These are phyloP conservation scores for Pelargonium myrrhifolium DNA, from an alignment of 441 rosid species.

Conservation along the genomic window DNA sequence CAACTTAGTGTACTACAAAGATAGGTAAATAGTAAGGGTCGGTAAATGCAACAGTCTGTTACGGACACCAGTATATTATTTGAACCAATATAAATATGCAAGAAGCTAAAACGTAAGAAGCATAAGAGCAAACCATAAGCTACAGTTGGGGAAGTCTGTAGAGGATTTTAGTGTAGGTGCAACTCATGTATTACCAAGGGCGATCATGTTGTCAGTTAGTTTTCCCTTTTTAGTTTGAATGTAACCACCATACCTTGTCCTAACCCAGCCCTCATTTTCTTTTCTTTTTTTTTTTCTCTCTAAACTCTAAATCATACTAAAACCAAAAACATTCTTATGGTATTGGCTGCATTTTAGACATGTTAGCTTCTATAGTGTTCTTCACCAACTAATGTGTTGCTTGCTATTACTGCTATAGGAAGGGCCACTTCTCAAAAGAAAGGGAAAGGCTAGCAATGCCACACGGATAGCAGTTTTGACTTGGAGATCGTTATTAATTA, in stretches of 20 bases:
- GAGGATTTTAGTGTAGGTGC: too few relatives aligned
- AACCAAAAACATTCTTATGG: not conserved
- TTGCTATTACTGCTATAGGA: constrained; percentile 41
- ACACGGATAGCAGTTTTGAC: constrained; percentile 85
- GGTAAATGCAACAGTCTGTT: not conserved
- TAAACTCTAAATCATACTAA: not conserved
- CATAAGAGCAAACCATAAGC: too few relatives aligned
- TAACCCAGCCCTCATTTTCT: too few relatives aligned
- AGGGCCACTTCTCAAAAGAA: constrained; percentile 82
- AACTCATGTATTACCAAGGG: too few relatives aligned
- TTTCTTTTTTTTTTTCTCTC: too few relatives aligned
- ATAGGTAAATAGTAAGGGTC: not conserved
- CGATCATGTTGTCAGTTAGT: too few relatives aligned
- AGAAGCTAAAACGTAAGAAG: too few relatives aligned
- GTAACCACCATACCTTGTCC: too few relatives aligned
- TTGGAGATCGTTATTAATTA: constrained; percentile 88
- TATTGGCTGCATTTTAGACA: not conserved
- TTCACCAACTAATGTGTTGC: constrained; percentile 12
- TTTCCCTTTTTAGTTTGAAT: too few relatives aligned
- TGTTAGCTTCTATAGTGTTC: constrained; percentile 1
- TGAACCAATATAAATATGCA: too few relatives aligned
- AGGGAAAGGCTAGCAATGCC: constrained; percentile 70
- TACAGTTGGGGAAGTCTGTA: too few relatives aligned
- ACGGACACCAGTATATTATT: too few relatives aligned
- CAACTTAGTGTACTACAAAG: not conserved